Evolutionary conservation across 768 basidiomycete species (phyloP), one percentile per base, ranked within the genome.

Genomic region (Leccinellum luteum): DNA sequence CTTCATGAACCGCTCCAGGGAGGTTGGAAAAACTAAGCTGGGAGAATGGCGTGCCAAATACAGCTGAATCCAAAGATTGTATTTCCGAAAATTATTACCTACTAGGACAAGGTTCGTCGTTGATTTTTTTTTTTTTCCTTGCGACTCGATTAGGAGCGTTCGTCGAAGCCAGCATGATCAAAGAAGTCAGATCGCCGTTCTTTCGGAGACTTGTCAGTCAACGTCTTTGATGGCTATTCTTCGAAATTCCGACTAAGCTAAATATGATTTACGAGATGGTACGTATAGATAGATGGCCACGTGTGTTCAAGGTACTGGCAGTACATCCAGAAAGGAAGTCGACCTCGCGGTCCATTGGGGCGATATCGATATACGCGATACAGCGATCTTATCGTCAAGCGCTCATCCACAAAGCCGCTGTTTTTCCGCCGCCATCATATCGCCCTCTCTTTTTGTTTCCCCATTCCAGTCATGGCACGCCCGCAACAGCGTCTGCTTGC

Each of bases 401-500:
- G 60, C 54, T n/a, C 51, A 27, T 45, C 17, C 49, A 3, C 44
- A 13, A 25, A n/a, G 8, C 53, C 60, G 59, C 60, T 14, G 5
- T 10, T 21, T 17, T 28, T 38, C 51, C 56, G 44, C 62, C 31
- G 17, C 27, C 47, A 28, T 27, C 14, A 4, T 48, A 19, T 23
- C 30, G 27, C 15, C n/a, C 21, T 51, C 27, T 4, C 6, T 6
- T 17, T 17, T 44, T 17, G 45, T 25, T 47, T 47, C 45, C 45
- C 9, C 45, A 25, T 47, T 47, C 13, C 45, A 23, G 15, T 47
- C 38, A 73, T 70, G 71, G 32, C 56, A 50, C 71, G 57, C 38
- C 34, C 71, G 21, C 69, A 71, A 13, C 63, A 73, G 27, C 71
- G 69, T 17, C 54, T 72, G 2, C 66, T 72, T 49, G 45, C 72